Base-by-base conservation (phyloP, 2,329 filamentous ascomycete genomes). In the Zasmidium citrigriseum region DNA sequence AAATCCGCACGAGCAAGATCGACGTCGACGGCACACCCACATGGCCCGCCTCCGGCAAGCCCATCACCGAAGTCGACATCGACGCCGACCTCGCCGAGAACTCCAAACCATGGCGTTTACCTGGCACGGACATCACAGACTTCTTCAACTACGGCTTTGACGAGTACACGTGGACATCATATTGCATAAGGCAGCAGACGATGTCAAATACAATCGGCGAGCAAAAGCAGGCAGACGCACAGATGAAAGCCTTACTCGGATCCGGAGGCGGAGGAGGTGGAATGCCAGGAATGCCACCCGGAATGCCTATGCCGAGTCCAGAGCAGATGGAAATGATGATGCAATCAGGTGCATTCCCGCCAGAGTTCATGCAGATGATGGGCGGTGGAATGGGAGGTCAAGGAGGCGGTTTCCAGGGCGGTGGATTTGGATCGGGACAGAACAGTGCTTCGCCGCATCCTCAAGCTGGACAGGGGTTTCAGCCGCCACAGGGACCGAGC, bases 141-240 rank as follows among this genome's bases (percentile, higher is more conserved):
- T 98, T 96, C 78, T 98, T 98, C 84, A 98, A 98, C 80, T 98
- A 98, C 76, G 93, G 93, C 58, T 98, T 98, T 72, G 93, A 98
- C 77, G 93, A 98, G 76, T 98, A 97, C 76, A 96, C 93, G 1
- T 99, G 95, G 95, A 90, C 93, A 4, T 85, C 93, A 54, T 99
- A 99, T 74, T 92, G 93, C 27, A 82, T 91, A 59, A 96, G 96
- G 71, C 95, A 98, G 74, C 87, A 95, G 65, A 82, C 81, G 22
- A 82, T 97, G 69, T 85, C 89, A 18, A 86, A 86, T 64, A 90
- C 93, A 67, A 91, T 91, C 66, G 85, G 85, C 57, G 86, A 89
- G 49, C 93, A 96, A 77, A 96, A 93, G 79, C 90, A 80, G 54
- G 81, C 86, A 62, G 78, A 84, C 70, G 81, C 82, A 54, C 80